Evolutionary conservation across 2,329 filamentous ascomycete genomes (phyloP).

Genomic region (Alternaria incomplexa): DNA sequence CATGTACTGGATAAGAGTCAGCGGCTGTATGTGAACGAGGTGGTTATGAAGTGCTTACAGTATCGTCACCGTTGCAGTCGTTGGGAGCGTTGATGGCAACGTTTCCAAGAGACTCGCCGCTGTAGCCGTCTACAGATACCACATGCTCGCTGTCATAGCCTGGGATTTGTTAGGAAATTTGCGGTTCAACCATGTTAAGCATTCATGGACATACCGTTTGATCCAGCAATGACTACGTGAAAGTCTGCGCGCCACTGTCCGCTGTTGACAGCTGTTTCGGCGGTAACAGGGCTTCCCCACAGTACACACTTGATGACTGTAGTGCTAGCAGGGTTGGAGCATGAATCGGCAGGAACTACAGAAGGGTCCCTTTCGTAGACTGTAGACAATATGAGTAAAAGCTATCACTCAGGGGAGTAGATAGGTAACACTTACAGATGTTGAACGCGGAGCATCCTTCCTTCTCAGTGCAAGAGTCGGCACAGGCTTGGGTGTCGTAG

Average conservation of each 20-base stretch:
- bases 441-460: not conserved
- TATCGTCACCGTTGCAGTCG: not conserved
- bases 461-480: not conserved
- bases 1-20: not conserved
- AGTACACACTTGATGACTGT: not conserved
- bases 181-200: fast-evolving
- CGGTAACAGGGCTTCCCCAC: not conserved
- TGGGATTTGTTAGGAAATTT: not conserved
- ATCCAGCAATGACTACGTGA: not conserved
- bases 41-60: not conserved
- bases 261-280: not conserved
- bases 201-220: not conserved
- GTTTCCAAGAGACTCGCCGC: not conserved
- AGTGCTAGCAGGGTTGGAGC: not conserved
- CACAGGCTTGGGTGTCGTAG: not conserved
- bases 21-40: not conserved
- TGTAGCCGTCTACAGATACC: not conserved
- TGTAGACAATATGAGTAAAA: not conserved
- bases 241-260: not conserved
- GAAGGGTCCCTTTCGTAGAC: not conserved
- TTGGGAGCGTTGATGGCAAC: not conserved
- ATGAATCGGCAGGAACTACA: not conserved
- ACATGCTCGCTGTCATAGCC: not conserved
- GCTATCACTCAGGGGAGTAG: not conserved
- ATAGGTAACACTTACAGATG: not conserved